These are phyloP conservation scores for Candida maesae DNA, from an alignment of 805 yeast genomes.

Conservation along the genomic window DNA sequence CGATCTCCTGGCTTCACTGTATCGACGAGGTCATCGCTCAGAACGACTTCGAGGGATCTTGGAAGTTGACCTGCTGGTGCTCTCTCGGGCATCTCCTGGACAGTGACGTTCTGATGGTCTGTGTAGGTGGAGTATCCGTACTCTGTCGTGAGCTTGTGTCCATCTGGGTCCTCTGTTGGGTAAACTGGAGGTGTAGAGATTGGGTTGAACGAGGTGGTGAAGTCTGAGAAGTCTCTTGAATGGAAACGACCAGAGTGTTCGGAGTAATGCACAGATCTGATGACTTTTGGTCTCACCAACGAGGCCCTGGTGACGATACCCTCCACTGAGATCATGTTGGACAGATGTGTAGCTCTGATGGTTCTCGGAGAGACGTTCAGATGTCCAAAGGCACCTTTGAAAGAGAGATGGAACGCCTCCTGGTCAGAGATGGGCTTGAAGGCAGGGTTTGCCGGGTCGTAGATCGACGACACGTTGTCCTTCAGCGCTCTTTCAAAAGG, in stretches of 20 bases:
- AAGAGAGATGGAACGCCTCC: conserved; percentile 69
- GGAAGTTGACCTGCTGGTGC: conserved; percentile 99
- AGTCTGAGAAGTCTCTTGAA: conserved; percentile 89
- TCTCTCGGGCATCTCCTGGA: conserved; percentile 96
- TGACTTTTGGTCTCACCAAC: conserved; percentile 85
- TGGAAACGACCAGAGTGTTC: conserved; percentile 80
- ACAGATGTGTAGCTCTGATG: conserved; percentile 68
- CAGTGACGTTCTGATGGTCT: conserved; percentile 89
- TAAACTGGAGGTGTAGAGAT: conserved; percentile 79
- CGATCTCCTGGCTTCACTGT: conserved; percentile 93
- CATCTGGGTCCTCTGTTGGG: conserved; percentile 91
- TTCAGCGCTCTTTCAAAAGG: conserved; percentile 84
- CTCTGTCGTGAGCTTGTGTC: conserved; percentile 83
- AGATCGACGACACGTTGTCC: conserved; percentile 71
- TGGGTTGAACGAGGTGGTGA: conserved; percentile 86
- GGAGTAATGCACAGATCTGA: conserved; percentile 90
- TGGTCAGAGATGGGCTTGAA: conserved; percentile 52
- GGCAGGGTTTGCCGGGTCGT: conserved; percentile 56
- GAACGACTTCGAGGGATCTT: conserved; percentile 83
- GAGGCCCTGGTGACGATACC: conserved; percentile 96
- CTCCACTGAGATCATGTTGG: conserved; percentile 82
- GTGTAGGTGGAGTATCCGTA: conserved; percentile 89
- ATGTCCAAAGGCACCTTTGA: conserved; percentile 88
- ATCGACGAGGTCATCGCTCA: conserved; percentile 95
- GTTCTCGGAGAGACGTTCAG: conserved; percentile 87